Conservation (phyloP, 768 basidiomycete species). For the Hypholoma sublateritium region DNA sequence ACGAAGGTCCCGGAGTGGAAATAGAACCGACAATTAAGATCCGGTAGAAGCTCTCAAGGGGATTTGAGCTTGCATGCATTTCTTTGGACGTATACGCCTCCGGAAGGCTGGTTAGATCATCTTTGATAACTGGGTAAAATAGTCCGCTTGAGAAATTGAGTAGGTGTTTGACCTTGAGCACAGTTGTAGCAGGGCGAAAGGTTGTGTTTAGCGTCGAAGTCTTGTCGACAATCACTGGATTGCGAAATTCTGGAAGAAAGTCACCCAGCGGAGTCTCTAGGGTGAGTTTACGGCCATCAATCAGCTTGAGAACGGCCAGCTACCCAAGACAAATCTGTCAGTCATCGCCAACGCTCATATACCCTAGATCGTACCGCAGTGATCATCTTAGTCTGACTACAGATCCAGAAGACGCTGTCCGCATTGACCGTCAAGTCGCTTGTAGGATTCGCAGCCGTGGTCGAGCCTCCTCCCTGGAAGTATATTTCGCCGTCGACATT, state of each 20-base stretch:
- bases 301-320: conserved; percentile 32
- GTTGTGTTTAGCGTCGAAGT: conserved; percentile 18
- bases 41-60: conserved; percentile 21
- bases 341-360: background rate
- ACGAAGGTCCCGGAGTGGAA: background rate
- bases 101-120: conserved; percentile 10
- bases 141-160: conserved; percentile 34
- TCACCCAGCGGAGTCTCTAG: conserved; percentile 23
- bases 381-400: conserved; percentile 39
- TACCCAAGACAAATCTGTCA: conserved; percentile 2
- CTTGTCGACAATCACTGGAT: conserved; percentile 26
- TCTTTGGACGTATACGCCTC: conserved; percentile 23
- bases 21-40: conserved; percentile 19
- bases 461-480: conserved; percentile 27
- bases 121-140: conserved; percentile 22
- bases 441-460: conserved; percentile 22
- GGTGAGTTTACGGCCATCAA: conserved; percentile 30
- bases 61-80: conserved; percentile 20
- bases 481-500: conserved; percentile 29
- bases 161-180: conserved; percentile 28
- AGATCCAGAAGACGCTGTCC: conserved; percentile 39
- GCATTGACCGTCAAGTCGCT: conserved; percentile 22
- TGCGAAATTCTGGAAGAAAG: conserved; percentile 28
- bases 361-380: conserved; percentile 22
- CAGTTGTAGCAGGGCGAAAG: conserved; percentile 21